A percentile compares a stretch with the other conserved stretches of the same genome.
Conservation (phyloP, 2,329 filamentous ascomycete genomes). For the Cercospora canescens region DNA sequence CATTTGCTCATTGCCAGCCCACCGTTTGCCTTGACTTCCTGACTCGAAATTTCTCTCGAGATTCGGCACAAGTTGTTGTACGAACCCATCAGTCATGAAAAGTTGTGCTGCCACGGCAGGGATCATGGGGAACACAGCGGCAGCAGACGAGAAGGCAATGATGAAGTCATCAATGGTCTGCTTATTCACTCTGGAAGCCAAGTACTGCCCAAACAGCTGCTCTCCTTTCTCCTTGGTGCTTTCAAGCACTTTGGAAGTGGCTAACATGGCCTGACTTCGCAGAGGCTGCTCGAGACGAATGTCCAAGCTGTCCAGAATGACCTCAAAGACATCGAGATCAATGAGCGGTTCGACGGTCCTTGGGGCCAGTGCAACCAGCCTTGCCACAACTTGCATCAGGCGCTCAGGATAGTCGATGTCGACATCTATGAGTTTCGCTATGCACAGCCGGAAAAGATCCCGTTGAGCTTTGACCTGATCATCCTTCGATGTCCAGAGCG, state of each 20-base stretch:
- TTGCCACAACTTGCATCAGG: slow-evolving; percentile 61
- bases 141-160: slow-evolving; percentile 88
- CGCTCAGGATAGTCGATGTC: slow-evolving; percentile 71
- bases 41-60: slow-evolving; percentile 54
- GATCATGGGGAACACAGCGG: slow-evolving; percentile 82
- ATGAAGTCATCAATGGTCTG: slow-evolving; percentile 86
- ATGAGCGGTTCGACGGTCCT: slow-evolving; percentile 65
- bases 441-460: slow-evolving; percentile 72
- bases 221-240: slow-evolving; percentile 71
- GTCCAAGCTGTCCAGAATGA: slow-evolving; percentile 82
- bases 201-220: slow-evolving; percentile 65
- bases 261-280: slow-evolving; percentile 77
- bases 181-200: slow-evolving; percentile 68
- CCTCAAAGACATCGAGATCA: slow-evolving; percentile 76
- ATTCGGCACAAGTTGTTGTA: slow-evolving; percentile 64
- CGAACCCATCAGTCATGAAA: slow-evolving; percentile 86
- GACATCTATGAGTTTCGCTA: slow-evolving; percentile 88
- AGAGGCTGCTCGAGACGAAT: slow-evolving; percentile 73
- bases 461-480: slow-evolving; percentile 48
- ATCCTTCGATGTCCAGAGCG: slow-evolving; percentile 43
- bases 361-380: slow-evolving; percentile 56
- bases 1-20: not conserved
- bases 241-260: slow-evolving; percentile 81
- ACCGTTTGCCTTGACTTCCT: slow-evolving; percentile 35
- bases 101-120: slow-evolving; percentile 72